Percentiles rank a stretch among this genome's conserved stretches.
Evolutionary conservation across 176 grass and related monocot species (phyloP).

Genomic region (Bolboschoenus planiculmis): DNA sequence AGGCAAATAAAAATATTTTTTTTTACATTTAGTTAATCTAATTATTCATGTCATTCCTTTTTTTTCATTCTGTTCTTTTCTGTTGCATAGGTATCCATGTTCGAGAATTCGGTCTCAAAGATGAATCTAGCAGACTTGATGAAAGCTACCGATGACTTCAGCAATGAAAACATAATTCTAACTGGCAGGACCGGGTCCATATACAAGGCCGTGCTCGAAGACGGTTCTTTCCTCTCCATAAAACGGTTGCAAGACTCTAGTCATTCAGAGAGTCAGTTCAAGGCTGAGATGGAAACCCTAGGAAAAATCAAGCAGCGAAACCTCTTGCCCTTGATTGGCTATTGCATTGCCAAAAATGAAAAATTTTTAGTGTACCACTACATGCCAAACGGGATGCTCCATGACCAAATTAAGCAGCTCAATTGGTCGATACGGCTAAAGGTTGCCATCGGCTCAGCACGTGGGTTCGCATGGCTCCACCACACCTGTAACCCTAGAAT

Average conservation of each 20-base stretch:
- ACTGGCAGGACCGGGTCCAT: conserved; percentile 68
- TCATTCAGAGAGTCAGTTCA: conserved; percentile 82
- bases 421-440: conserved; percentile 70
- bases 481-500: conserved; percentile 86
- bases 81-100: conserved; percentile 72
- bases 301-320: conserved; percentile 72
- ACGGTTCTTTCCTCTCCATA: conserved; percentile 66
- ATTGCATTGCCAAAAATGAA: conserved; percentile 72
- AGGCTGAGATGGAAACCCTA: conserved; percentile 77
- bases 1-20: not conserved
- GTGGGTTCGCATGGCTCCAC: conserved; percentile 81
- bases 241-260: conserved; percentile 82
- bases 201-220: conserved; percentile 76
- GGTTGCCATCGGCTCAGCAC: conserved; percentile 68
- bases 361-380: conserved; percentile 78
- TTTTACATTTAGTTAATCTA: not conserved
- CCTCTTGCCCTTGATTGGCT: conserved; percentile 76
- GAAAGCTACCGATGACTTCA: conserved; percentile 79
- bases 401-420: conserved; percentile 59
- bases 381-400: conserved; percentile 63
- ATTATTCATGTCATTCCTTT: not conserved
- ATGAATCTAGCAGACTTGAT: conserved; percentile 90
- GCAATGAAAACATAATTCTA: conserved; percentile 65
- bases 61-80: not conserved
- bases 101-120: conserved; percentile 80